A percentile compares a stretch with the other conserved stretches of the same genome.
Evolutionary conservation across 768 basidiomycete genomes (phyloP).

Genomic region (Trametes villosa): DNA sequence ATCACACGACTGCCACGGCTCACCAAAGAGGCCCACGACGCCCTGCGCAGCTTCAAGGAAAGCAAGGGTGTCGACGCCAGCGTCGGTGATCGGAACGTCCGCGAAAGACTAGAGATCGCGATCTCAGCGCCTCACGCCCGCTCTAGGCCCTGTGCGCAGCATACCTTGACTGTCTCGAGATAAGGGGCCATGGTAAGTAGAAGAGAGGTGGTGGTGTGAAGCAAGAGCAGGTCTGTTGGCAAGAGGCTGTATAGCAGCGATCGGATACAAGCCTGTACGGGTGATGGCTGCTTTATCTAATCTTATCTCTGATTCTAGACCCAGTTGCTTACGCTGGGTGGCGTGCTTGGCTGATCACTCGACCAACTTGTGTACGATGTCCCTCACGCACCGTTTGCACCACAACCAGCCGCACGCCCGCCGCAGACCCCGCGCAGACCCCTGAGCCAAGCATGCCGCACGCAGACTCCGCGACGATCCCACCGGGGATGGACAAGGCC

Average conservation of each 20-base stretch:
- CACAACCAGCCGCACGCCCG: not conserved
- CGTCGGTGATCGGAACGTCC: slow-evolving; percentile 84
- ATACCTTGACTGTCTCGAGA: slow-evolving; percentile 69
- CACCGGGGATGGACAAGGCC: slow-evolving; percentile 68
- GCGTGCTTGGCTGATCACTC: slow-evolving; percentile 11
- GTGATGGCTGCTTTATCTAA: slow-evolving; percentile 20
- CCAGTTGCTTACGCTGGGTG: not conserved
- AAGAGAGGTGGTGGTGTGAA: slow-evolving; percentile 18
- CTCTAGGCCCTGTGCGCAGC: slow-evolving; percentile 13
- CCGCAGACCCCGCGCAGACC: not conserved
- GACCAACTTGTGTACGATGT: not conserved
- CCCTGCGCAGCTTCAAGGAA: slow-evolving; percentile 92
- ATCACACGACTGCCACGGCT: slow-evolving; percentile 27
- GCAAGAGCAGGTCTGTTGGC: slow-evolving; percentile 24
- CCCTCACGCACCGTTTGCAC: not conserved
- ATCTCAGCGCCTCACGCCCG: not conserved
- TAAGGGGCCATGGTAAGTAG: slow-evolving; percentile 75
- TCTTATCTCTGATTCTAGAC: slow-evolving; percentile 19
- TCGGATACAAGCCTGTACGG: not conserved
- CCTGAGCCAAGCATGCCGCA: slow-evolving; percentile 73
- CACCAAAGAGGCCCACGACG: slow-evolving; percentile 90
- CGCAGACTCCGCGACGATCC: slow-evolving; percentile 78
- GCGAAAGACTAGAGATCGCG: slow-evolving; percentile 77
- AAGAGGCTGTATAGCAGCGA: slow-evolving; percentile 19
- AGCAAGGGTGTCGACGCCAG: slow-evolving; percentile 83